Percentiles rank a stretch among this genome's conserved stretches.
These are phyloP conservation scores for Tuber indicum DNA, from an alignment of 495 filamentous ascomycete genomes.

Conservation along the genomic window DNA sequence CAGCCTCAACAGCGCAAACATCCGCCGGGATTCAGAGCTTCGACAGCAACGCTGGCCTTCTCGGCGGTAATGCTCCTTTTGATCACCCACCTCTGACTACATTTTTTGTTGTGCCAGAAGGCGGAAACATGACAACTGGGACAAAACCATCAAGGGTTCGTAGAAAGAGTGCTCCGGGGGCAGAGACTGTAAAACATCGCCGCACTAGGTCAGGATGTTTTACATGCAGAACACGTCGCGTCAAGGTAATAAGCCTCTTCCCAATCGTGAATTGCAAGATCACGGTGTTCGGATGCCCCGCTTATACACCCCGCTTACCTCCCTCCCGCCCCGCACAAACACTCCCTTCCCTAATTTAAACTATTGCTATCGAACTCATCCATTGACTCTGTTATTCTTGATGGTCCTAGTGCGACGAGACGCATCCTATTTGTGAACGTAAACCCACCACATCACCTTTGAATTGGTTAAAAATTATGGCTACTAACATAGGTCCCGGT, in stretches of 20 bases:
- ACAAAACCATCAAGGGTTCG: constrained; percentile 53
- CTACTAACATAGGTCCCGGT: constrained; percentile 20
- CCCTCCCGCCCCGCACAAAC: constrained; percentile 5
- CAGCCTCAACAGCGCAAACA: constrained; percentile 31
- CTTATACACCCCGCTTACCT: constrained; percentile 9
- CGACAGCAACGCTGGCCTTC: background rate
- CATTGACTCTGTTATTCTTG: constrained; percentile 19
- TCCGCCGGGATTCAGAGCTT: constrained; percentile 33
- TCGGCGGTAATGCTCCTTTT: constrained; percentile 18
- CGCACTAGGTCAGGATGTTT: constrained; percentile 91
- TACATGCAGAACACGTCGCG: constrained; percentile 80
- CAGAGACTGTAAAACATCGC: constrained; percentile 85
- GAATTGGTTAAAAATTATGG: constrained; percentile 19
- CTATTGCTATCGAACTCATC: background rate
- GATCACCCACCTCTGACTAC: constrained; percentile 35
- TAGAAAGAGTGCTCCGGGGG: constrained; percentile 53
- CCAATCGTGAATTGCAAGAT: constrained; percentile 8
- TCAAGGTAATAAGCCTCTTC: constrained; percentile 60
- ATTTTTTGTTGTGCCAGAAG: constrained; percentile 35
- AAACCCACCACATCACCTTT: constrained; percentile 38
- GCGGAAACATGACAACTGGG: constrained; percentile 40
- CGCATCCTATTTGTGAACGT: constrained; percentile 81
- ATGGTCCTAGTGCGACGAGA: constrained; percentile 67
- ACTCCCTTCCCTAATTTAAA: constrained; percentile 5
- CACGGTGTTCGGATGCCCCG: constrained; percentile 17